Evolutionary conservation across 2,329 filamentous ascomycete species (phyloP), one percentile per base, ranked within the genome.

Genomic region (Trichoderma polysporum): DNA sequence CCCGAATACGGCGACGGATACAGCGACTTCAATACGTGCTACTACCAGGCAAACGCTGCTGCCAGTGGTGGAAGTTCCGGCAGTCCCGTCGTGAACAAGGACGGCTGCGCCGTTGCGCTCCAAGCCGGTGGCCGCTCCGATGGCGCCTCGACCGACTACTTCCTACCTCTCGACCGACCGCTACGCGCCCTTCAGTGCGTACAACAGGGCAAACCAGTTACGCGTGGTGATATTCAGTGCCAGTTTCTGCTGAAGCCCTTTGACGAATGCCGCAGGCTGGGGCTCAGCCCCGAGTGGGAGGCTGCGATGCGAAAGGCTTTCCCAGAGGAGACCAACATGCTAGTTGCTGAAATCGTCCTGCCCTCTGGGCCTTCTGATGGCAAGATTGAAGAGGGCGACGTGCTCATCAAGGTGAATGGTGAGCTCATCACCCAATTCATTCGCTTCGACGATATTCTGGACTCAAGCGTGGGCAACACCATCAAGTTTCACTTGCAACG

Each of bases 1-100:
- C 95, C 95, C 17, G 95, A 99, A 75, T 98, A 99, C 73, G 94
- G 94, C 66, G 95, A 98, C 70, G 95, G 95, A 31, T 99, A 99
- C 79, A 95, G 94, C 78, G 95, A 99, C 77, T 99, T 99, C 86
- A 99, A 91, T 77, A 90, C 87, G 58, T 90, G 97, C 77, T 99
- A 99, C 83, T 98, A 98, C 74, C 95, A 99, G 81, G 95, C 96
- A 70, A 97, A 96, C 15, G 96, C 95, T 3, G 94, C 95, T 4
- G 96, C 95, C 2, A 98, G 94, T 77, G 95, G 95, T 71, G 95
- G 95, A 71, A 97, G 93, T 81, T 99, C 95, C n/a, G 95, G 95
- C 69, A 97, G 92, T 88, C 95, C 95, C 0, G 95, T 99, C 0
- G 94, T 99, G 69, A 97, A 97, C 79, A 91, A 97, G 68, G 92